These are phyloP conservation scores for Fomitopsis schrenkii DNA, from an alignment of 1,284 basidiomycete species.

Conservation along the genomic window DNA sequence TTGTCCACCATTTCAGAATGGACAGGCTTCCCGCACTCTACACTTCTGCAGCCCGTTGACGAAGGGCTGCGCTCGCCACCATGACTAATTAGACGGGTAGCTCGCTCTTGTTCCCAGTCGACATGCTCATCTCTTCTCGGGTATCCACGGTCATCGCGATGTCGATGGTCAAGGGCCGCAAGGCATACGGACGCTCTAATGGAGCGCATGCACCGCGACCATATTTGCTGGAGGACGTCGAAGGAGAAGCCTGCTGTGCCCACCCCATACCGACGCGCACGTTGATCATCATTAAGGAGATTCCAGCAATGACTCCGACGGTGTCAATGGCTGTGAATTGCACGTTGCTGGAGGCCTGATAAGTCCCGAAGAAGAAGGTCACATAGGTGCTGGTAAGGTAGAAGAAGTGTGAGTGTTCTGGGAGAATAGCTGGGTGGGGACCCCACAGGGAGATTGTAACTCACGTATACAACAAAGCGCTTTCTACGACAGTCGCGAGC, in stretches of 20 bases:
- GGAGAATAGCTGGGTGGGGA: no score
- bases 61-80: no score
- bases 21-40: no score
- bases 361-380: not conserved
- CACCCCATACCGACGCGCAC: slow-evolving; percentile 1
- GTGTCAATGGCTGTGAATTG: slow-evolving; percentile 1
- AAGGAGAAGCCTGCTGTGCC: not conserved
- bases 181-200: not conserved
- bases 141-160: not conserved
- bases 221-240: not conserved
- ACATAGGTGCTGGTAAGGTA: not conserved
- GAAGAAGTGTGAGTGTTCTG: no score
- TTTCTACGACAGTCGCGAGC: not conserved
- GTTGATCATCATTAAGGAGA: slow-evolving; percentile 3
- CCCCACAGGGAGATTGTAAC: not conserved
- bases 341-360: not conserved
- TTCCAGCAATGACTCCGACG: not conserved
- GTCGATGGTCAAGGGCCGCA: not conserved
- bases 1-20: no score
- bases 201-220: not conserved
- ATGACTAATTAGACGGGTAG: not conserved
- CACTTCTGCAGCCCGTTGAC: no score
- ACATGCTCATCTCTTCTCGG: not conserved
- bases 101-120: not conserved
- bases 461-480: not conserved